Conservation (phyloP, 306 rosid genomes). For the Phaseolus lunatus region DNA sequence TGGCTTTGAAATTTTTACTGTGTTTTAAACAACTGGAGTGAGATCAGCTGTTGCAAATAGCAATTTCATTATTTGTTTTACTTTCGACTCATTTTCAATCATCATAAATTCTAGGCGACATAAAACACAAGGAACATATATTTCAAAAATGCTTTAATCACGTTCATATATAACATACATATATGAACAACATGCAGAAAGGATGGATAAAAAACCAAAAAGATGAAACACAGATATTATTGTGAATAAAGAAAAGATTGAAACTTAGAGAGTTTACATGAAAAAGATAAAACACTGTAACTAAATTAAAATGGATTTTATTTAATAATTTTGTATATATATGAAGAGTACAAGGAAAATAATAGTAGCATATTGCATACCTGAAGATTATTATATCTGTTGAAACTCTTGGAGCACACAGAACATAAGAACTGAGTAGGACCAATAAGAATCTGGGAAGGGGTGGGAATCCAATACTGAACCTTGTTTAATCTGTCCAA, state of each 20-base stretch:
- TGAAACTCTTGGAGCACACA: conserved; percentile 32
- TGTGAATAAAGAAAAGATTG: background rate
- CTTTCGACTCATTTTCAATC: background rate
- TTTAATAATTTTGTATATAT: background rate
- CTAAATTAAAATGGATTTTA: background rate
- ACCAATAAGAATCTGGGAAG: conserved; percentile 20
- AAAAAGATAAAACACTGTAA: background rate
- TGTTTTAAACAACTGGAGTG: background rate
- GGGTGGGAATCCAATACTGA: conserved; percentile 76
- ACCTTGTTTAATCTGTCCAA: conserved; percentile 51
- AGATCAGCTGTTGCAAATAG: background rate
- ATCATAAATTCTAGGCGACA: background rate
- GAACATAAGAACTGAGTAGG: conserved; percentile 60
- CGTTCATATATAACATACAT: background rate
- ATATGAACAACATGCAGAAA: background rate
- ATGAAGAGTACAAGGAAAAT: background rate
- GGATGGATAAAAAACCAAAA: background rate
- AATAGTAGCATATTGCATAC: conserved; percentile 10
- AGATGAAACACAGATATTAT: background rate
- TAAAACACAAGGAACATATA: background rate
- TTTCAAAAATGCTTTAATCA: background rate
- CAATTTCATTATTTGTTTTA: background rate
- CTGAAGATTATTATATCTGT: conserved; percentile 34
- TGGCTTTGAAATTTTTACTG: background rate
- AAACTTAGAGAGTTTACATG: background rate